Evolutionary conservation across 495 filamentous ascomycete genomes (phyloP).

Genomic region (Penicillium cataractarum): DNA sequence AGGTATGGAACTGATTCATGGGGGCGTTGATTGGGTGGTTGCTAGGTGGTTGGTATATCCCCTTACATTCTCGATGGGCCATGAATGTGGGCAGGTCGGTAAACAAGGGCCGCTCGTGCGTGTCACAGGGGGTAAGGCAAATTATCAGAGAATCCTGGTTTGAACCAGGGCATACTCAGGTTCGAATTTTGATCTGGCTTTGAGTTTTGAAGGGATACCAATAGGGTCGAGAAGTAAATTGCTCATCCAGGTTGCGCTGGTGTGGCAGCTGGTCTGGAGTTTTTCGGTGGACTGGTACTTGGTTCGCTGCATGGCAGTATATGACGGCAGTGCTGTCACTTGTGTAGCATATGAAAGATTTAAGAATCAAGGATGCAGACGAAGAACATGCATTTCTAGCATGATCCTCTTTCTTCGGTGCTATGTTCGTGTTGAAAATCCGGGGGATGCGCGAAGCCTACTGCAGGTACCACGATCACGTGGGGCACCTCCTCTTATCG

Average conservation of each 20-base stretch:
- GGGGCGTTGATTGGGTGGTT: slow-evolving; percentile 19
- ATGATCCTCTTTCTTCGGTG: not conserved
- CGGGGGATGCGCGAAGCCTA: not conserved
- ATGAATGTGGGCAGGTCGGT: slow-evolving; percentile 28
- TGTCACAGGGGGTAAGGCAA: not conserved
- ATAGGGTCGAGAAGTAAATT: not conserved
- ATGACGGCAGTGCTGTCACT: not conserved
- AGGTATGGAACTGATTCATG: slow-evolving; percentile 16
- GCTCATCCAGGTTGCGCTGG: not conserved
- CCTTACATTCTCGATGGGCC: slow-evolving; percentile 30
- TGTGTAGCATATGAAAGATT: not conserved
- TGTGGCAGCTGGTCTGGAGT: not conserved
- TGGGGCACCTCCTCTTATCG: not conserved
- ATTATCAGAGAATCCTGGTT: not conserved
- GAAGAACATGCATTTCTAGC: not conserved
- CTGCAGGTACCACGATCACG: slow-evolving; percentile 13
- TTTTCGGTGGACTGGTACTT: too few relatives aligned
- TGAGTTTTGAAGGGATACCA: not conserved
- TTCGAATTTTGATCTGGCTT: not conserved
- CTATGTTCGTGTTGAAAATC: not conserved
- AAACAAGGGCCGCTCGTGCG: slow-evolving; percentile 22
- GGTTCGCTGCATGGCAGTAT: not conserved
- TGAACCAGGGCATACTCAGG: not conserved
- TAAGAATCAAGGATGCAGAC: not conserved
- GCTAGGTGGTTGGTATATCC: slow-evolving; percentile 14